These are phyloP conservation scores for Simplicillium aogashimaense DNA, from an alignment of 2,329 filamentous ascomycete species.

Conservation along the genomic window DNA sequence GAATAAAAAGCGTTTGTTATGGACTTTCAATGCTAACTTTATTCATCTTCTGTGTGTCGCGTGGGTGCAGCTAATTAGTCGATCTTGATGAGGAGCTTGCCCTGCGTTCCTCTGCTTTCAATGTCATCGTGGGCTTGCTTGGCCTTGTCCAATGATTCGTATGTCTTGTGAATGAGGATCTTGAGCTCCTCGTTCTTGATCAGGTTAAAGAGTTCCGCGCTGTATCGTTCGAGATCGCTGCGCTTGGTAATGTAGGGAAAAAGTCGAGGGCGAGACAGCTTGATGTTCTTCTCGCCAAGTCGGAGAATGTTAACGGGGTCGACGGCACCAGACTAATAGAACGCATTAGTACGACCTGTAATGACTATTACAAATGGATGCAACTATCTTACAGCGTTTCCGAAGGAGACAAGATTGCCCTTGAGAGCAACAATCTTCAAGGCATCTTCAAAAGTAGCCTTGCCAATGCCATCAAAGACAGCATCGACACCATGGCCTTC, in stretches of 20 bases:
- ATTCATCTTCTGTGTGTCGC: slow-evolving; percentile 1
- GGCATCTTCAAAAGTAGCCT: slow-evolving; percentile 71
- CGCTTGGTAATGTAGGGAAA: slow-evolving; percentile 60
- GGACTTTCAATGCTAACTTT: background rate
- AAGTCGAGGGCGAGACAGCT: slow-evolving; percentile 64
- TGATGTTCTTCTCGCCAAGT: slow-evolving; percentile 65
- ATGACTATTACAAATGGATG: background rate
- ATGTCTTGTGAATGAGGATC: slow-evolving; percentile 65
- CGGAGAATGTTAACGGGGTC: slow-evolving; percentile 50
- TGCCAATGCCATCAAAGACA: slow-evolving; percentile 81
- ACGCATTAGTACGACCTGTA: slow-evolving; percentile 5
- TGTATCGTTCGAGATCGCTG: slow-evolving; percentile 63
- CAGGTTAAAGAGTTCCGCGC: slow-evolving; percentile 62
- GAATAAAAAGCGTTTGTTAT: background rate
- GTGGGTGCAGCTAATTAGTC: slow-evolving; percentile 21
- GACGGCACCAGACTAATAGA: slow-evolving; percentile 52
- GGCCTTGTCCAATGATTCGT: slow-evolving; percentile 59
- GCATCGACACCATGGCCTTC: slow-evolving; percentile 62
- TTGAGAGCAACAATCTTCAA: slow-evolving; percentile 67
- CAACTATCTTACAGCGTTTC: slow-evolving; percentile 55
- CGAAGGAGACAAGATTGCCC: slow-evolving; percentile 69
- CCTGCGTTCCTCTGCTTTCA: slow-evolving; percentile 71
- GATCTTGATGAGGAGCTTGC: slow-evolving; percentile 69
- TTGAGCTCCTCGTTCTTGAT: slow-evolving; percentile 61
- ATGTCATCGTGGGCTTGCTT: slow-evolving; percentile 67